Percentiles rank a stretch among this genome's conserved stretches.
These are phyloP conservation scores for Coemansia sp. DNA, from an alignment of 192 early-diverging fungal genomes.

Conservation along the genomic window DNA sequence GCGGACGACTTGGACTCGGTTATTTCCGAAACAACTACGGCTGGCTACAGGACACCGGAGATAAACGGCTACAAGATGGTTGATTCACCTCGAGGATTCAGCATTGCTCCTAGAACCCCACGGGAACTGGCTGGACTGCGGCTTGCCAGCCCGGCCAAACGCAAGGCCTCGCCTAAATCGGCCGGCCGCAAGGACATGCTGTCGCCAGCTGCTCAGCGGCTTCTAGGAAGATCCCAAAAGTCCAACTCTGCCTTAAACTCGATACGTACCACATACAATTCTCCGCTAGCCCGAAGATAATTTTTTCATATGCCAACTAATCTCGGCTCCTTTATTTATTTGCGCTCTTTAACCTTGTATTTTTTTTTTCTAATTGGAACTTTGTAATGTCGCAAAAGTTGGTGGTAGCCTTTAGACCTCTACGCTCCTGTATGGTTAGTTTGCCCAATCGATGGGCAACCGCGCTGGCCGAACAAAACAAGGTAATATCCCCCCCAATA, in stretches of 20 bases:
- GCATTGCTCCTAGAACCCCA: constrained; percentile 14
- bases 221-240: constrained; percentile 13
- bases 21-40: constrained; percentile 7
- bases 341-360: constrained; percentile 2
- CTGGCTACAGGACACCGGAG: constrained; percentile 21
- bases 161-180: not conserved
- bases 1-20: constrained; percentile 16
- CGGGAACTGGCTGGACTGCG: constrained; percentile 21
- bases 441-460: constrained; percentile 71
- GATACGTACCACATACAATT: constrained; percentile 30
- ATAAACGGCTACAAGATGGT: constrained; percentile 40
- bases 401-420: constrained; percentile 61
- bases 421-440: constrained; percentile 70
- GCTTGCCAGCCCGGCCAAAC: constrained; percentile 1
- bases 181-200: constrained; percentile 6
- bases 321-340: not conserved
- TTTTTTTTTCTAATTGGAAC: constrained; percentile 4
- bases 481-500: constrained; percentile 57
- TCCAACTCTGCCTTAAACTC: not conserved
- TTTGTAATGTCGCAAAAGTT: constrained; percentile 60
- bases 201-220: constrained; percentile 38
- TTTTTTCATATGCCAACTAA: no score
- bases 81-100: constrained; percentile 20
- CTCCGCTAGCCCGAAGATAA: constrained; percentile 19
- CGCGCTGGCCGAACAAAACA: constrained; percentile 66